These are phyloP conservation scores for Tricholoma terreum DNA, from an alignment of 768 basidiomycete genomes.

Conservation along the genomic window DNA sequence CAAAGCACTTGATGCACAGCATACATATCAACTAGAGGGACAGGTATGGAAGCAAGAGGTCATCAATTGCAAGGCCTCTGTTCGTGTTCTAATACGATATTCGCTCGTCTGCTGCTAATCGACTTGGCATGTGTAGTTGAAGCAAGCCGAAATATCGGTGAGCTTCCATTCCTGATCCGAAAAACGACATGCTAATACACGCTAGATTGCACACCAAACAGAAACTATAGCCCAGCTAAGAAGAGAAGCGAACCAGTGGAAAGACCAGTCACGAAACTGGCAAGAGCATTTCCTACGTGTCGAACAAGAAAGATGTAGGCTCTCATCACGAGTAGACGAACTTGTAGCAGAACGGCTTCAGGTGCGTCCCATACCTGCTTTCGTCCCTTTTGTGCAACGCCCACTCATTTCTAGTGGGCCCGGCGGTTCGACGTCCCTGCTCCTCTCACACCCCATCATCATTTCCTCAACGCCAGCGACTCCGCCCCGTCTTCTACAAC, in stretches of 20 bases:
- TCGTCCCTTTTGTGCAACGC: neutral
- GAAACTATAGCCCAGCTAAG: conserved; percentile 61
- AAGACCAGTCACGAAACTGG: conserved; percentile 74
- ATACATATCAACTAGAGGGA: conserved; percentile 41
- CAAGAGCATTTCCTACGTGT: conserved; percentile 77
- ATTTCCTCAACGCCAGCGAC: conserved; percentile 21
- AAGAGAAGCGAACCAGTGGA: conserved; percentile 68
- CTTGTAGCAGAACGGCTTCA: conserved; percentile 48
- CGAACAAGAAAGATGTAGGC: conserved; percentile 61
- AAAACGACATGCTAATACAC: neutral
- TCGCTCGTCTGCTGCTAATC: conserved; percentile 9
- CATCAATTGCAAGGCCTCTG: conserved; percentile 39
- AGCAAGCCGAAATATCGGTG: conserved; percentile 58
- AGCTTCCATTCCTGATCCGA: conserved; percentile 14
- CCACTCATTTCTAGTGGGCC: conserved; percentile 11
- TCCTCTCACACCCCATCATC: conserved; percentile 35
- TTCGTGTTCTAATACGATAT: conserved; percentile 29
- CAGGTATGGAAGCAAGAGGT: conserved; percentile 48
- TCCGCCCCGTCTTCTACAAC: conserved; percentile 31
- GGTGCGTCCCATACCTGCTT: conserved; percentile 29
- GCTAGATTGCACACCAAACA: conserved; percentile 54
- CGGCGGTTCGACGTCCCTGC: conserved; percentile 11
- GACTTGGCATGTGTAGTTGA: conserved; percentile 34
- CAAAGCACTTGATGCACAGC: conserved; percentile 41
- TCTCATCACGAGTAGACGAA: conserved; percentile 57